Base-by-base conservation (phyloP, 1,139 yeast species). In the Geotrichum aggregatum region DNA sequence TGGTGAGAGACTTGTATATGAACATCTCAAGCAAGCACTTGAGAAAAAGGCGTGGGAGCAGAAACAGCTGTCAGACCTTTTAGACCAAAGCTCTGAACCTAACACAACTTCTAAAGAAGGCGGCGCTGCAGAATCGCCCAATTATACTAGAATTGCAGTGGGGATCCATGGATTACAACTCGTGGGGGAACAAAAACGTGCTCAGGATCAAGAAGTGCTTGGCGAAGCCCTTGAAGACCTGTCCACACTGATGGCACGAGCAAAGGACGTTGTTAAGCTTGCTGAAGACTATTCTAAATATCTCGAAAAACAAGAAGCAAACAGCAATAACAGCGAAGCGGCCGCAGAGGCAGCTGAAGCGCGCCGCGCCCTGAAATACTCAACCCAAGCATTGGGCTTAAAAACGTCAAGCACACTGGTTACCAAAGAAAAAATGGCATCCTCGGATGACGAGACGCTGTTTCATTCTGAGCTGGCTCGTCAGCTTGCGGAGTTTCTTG, bases 111-210 rank as follows among this genome's bases (percentile, higher is more conserved):
- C 28, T 8, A 24, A 24, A 5, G 8, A 24, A 5, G 28, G 28
- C 28, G 7, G 28, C 28, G 28, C 8, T n/a, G n/a, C n/a, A n/a
- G n/a, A n/a, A n/a, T n/a, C n/a, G n/a, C n/a, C n/a, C n/a, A n/a
- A n/a, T n/a, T n/a, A n/a, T n/a, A n/a, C n/a, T n/a, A 14, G 34
- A 18, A 46, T 46, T 10, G 36, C 38, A 16, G 30, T 54, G 16
- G 95, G 97, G 0, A 82, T 91, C 7, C 83, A 82, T 59, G 87
- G 87, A 0, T 71, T 91, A 19, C 87, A 88, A 58, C 74, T 74
- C 49, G 69, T 76, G 10, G 81, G 83, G 43, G 84, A 80, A 56
- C 72, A 74, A 41, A 78, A 79, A 59, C 71, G 86, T 8, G 73
- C 76, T 52, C 77, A 79, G 49, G 85, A 84, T 57, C 87, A 86